These are phyloP conservation scores for Taiozyma onychis DNA, from an alignment of 1,139 yeast genomes.

Conservation along the genomic window DNA sequence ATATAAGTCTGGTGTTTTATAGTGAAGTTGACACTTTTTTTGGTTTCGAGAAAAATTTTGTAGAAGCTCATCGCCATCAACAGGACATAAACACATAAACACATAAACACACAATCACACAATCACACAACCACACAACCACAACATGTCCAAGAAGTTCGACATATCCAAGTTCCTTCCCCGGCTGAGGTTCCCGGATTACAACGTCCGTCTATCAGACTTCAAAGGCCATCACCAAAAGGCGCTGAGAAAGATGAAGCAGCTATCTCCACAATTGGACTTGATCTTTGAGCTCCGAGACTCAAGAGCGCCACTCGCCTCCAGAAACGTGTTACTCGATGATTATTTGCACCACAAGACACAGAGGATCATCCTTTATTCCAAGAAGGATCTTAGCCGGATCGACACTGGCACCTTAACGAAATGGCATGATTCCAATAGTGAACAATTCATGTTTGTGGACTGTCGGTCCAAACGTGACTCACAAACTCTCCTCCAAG, in stretches of 20 bases:
- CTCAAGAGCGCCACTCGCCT: conserved; percentile 80
- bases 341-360: conserved; percentile 50
- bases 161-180: conserved; percentile 29
- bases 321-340: conserved; percentile 78
- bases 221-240: conserved; percentile 90
- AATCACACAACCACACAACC: neutral
- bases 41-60: neutral
- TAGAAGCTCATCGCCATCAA: neutral
- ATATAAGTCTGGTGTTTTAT: neutral
- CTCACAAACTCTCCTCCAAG: conserved; percentile 44
- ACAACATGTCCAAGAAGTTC: conserved; percentile 31
- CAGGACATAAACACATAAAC: too few relatives aligned
- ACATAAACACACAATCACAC: too few relatives aligned
- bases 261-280: conserved; percentile 75
- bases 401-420: conserved; percentile 29
- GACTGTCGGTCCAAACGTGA: conserved; percentile 54
- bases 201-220: conserved; percentile 65
- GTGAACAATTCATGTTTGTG: conserved; percentile 52
- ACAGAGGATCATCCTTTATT: conserved; percentile 57
- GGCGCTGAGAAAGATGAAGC: conserved; percentile 66
- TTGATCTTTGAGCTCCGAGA: conserved; percentile 81
- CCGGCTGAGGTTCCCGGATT: conserved; percentile 52
- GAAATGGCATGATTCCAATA: conserved; percentile 46
- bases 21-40: neutral
- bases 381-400: conserved; percentile 51